phyloP scores from a whole-genome alignment of 495 filamentous ascomycete species.

The Cenococcum geophilum region DNA sequence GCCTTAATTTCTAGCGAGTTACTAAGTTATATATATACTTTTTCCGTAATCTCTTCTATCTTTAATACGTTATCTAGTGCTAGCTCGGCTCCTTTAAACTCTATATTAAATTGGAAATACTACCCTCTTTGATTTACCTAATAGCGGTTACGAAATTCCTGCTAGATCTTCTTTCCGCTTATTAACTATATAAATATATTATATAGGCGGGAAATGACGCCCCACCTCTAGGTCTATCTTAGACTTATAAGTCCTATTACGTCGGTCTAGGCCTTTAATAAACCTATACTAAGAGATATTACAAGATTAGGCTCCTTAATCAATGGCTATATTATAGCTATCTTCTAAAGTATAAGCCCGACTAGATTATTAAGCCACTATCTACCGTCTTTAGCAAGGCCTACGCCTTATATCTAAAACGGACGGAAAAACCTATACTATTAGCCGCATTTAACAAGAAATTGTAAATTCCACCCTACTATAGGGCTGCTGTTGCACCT shows the following conservation, averaged over 20 bases:
- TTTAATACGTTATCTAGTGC: neutral
- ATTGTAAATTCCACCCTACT: neutral
- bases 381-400: neutral
- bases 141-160: conserved; percentile 1
- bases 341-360: neutral
- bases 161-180: conserved; percentile 3
- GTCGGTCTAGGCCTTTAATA: neutral
- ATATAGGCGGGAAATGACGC: neutral
- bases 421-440: neutral
- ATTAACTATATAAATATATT: conserved; percentile 3
- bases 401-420: conserved; percentile 2
- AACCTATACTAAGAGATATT: conserved; percentile 4
- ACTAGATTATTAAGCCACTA: conserved; percentile 1
- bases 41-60: neutral
- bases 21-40: neutral
- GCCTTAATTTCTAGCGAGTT: neutral
- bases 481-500: conserved; percentile 1
- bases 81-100: conserved; percentile 1
- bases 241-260: neutral
- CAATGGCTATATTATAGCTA: neutral
- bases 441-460: neutral
- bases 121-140: neutral
- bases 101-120: neutral
- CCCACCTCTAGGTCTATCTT: neutral
- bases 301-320: no score